Percentiles rank a stretch among this genome's conserved stretches.
Conservation (phyloP, 495 filamentous ascomycete genomes). For the Pyrenopolyporus hunteri region DNA sequence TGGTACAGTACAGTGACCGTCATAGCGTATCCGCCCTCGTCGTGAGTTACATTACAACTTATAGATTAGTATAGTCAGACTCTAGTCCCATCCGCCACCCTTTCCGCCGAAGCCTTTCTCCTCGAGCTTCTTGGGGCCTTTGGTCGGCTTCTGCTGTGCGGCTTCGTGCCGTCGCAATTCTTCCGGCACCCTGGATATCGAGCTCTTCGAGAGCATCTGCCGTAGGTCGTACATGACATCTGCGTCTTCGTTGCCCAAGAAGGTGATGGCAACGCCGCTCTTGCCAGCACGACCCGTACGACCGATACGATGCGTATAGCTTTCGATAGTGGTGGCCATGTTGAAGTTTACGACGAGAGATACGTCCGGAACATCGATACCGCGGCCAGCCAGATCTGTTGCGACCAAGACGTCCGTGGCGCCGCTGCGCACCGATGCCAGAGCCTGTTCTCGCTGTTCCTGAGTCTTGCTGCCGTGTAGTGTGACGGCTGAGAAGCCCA, state of each 20-base stretch:
- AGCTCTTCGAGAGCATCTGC: conserved; percentile 93
- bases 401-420: conserved; percentile 89
- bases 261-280: conserved; percentile 95
- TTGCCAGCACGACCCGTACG: conserved; percentile 98
- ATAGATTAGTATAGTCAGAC: neutral
- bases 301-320: conserved; percentile 97
- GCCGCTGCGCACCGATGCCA: conserved; percentile 83
- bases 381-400: conserved; percentile 93
- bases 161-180: conserved; percentile 94
- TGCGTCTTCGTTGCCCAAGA: conserved; percentile 89
- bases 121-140: conserved; percentile 45
- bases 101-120: conserved; percentile 35
- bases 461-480: conserved; percentile 96
- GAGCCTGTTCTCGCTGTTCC: conserved; percentile 93
- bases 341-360: conserved; percentile 98
- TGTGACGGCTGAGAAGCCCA: conserved; percentile 90
- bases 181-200: conserved; percentile 88
- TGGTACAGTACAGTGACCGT: too few relatives aligned
- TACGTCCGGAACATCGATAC: conserved; percentile 98
- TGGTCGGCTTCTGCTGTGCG: conserved; percentile 75
- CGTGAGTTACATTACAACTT: neutral
- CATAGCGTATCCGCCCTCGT: neutral
- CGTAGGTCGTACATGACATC: conserved; percentile 96
- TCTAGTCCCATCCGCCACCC: conserved; percentile 29
- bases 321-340: conserved; percentile 93